These are phyloP conservation scores for Lichtheimia ramosa DNA, from an alignment of 371 early-diverging fungal genomes.

Conservation along the genomic window DNA sequence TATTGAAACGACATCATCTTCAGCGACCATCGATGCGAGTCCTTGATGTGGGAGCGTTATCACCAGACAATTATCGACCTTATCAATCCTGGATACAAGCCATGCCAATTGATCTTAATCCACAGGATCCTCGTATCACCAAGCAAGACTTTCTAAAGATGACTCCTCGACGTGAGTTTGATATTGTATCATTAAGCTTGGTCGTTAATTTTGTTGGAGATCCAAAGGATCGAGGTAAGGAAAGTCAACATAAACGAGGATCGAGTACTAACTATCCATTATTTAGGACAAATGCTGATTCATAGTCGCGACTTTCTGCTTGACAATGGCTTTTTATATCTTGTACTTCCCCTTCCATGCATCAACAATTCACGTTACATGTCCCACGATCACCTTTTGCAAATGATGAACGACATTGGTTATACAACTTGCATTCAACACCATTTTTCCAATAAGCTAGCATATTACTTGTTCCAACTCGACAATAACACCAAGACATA, in stretches of 20 bases:
- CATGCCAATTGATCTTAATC: constrained; percentile 84
- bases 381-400: constrained; percentile 66
- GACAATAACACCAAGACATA: background rate
- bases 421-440: constrained; percentile 57
- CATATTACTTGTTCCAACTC: constrained; percentile 68
- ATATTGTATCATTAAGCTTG: constrained; percentile 82
- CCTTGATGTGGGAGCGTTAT: constrained; percentile 89
- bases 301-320: constrained; percentile 42
- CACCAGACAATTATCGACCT: constrained; percentile 72
- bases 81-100: constrained; percentile 68
- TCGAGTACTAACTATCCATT: background rate
- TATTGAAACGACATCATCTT: constrained; percentile 31
- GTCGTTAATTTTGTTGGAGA: constrained; percentile 92
- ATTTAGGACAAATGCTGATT: constrained; percentile 45
- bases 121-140: constrained; percentile 69
- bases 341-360: constrained; percentile 86
- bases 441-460: constrained; percentile 74
- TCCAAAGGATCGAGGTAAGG: constrained; percentile 67
- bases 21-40: constrained; percentile 38
- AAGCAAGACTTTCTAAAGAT: constrained; percentile 82
- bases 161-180: constrained; percentile 52
- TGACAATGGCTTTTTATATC: constrained; percentile 52
- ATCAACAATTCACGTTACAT: constrained; percentile 84
- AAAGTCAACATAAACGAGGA: background rate
- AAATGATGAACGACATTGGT: constrained; percentile 64